phyloP scores from a whole-genome alignment of 306 rosid species.

The Cyamopsis tetragonoloba region DNA sequence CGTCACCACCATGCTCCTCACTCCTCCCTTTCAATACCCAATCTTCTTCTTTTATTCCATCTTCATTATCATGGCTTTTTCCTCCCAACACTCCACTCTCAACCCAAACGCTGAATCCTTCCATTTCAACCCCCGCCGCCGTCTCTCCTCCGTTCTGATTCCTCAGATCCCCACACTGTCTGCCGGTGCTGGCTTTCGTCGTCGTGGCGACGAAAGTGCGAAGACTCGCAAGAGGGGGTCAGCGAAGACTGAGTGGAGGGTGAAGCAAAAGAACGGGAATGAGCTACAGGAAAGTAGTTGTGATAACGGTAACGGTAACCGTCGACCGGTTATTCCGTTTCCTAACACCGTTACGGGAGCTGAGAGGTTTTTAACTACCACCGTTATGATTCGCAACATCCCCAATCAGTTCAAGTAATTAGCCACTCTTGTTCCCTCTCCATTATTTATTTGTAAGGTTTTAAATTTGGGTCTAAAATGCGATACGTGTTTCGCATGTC shows the following conservation, averaged over 20 bases:
- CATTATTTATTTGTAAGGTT: too few relatives aligned
- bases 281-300: too few relatives aligned
- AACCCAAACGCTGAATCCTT: constrained; percentile 17
- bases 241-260: neutral
- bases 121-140: neutral
- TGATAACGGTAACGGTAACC: neutral
- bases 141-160: too few relatives aligned
- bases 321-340: neutral
- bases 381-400: constrained; percentile 27
- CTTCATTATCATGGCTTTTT: too few relatives aligned
- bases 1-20: too few relatives aligned
- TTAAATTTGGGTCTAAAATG: too few relatives aligned
- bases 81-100: neutral
- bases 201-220: too few relatives aligned
- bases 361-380: neutral
- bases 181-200: too few relatives aligned
- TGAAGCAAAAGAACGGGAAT: neutral
- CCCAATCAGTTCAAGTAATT: constrained; percentile 26
- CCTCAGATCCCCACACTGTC: too few relatives aligned
- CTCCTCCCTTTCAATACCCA: neutral
- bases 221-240: too few relatives aligned
- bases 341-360: constrained; percentile 4
- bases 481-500: too few relatives aligned
- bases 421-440: neutral
- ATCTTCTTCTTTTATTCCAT: neutral